Evolutionary conservation across 176 grass and related monocot genomes (phyloP).

Genomic region (bread wheat (Triticum aestivum)): DNA sequence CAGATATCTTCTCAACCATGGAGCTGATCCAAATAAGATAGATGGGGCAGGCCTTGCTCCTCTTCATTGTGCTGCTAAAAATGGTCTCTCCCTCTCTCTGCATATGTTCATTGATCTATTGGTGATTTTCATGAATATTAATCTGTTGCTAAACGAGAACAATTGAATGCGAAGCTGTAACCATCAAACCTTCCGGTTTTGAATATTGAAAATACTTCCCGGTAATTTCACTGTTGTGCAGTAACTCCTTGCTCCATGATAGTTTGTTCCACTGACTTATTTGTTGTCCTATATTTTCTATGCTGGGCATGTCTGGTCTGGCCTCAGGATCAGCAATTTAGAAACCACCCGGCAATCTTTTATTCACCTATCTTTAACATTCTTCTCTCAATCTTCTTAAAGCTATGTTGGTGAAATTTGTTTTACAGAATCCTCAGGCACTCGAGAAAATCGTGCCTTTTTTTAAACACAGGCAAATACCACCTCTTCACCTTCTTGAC

Average conservation of each 20-base stretch:
- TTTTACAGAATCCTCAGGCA: neutral
- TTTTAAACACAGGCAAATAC: no score
- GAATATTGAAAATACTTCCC: neutral
- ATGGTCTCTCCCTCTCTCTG: neutral
- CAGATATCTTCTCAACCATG: conserved; percentile 39
- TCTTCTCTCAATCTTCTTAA: neutral
- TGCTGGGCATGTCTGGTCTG: neutral
- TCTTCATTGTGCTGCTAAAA: conserved; percentile 39
- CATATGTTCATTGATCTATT: neutral
- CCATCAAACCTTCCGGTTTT: no score
- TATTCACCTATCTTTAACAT: neutral
- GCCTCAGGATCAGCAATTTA: neutral
- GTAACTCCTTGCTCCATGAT: neutral
- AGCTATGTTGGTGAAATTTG: neutral
- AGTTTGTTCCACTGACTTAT: neutral
- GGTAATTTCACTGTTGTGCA: neutral
- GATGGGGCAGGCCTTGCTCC: conserved; percentile 14
- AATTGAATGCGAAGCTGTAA: neutral
- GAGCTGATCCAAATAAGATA: conserved; percentile 35
- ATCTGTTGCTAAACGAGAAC: neutral
- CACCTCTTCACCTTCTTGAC: no score
- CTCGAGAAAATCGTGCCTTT: no score
- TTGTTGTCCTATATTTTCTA: neutral
- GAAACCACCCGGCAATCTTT: neutral
- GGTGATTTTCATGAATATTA: conserved; percentile 1